Percentiles rank a stretch among this genome's conserved stretches.
These are phyloP conservation scores for Vickermania spadyakhi DNA, from an alignment of 208 protist genomes.

Conservation along the genomic window DNA sequence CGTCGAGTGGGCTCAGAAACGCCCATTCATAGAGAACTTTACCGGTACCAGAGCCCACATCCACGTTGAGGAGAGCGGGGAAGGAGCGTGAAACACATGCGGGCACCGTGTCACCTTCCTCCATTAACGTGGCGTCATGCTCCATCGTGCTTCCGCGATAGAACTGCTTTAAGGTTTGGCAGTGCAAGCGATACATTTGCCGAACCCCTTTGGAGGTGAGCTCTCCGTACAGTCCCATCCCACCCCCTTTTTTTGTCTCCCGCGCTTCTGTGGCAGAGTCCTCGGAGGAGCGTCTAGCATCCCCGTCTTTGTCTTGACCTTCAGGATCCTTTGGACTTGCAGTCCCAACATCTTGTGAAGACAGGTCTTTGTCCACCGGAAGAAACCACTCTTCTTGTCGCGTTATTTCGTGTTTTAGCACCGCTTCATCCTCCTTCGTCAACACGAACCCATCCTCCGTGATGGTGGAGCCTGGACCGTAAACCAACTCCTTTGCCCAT, in stretches of 20 bases:
- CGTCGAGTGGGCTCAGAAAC: conserved; percentile 20
- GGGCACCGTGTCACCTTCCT: background rate
- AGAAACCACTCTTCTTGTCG: background rate
- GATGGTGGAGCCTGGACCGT: background rate
- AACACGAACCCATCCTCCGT: background rate
- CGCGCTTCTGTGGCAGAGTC: no score
- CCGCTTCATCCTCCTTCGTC: background rate
- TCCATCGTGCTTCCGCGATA: background rate
- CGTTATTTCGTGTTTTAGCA: background rate
- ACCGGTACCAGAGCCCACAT: conserved; percentile 62
- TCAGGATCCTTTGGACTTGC: no score
- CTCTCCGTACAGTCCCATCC: conserved; percentile 56
- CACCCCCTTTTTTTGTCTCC: background rate
- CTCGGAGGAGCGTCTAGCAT: no score
- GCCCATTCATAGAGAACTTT: conserved; percentile 71
- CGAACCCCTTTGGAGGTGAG: conserved; percentile 52
- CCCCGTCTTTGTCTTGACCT: no score
- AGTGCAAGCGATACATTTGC: conserved; percentile 21
- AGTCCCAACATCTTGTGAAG: conserved; percentile 1
- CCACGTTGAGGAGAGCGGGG: conserved; percentile 24
- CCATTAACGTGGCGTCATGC: background rate
- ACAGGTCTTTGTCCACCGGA: background rate
- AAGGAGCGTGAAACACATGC: background rate
- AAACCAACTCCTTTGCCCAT: background rate
- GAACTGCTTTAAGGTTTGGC: background rate